Percentiles rank a stretch among this genome's conserved stretches.
Evolutionary conservation across 1,284 basidiomycete genomes (phyloP).

Genomic region (Ganoderma multipileum): DNA sequence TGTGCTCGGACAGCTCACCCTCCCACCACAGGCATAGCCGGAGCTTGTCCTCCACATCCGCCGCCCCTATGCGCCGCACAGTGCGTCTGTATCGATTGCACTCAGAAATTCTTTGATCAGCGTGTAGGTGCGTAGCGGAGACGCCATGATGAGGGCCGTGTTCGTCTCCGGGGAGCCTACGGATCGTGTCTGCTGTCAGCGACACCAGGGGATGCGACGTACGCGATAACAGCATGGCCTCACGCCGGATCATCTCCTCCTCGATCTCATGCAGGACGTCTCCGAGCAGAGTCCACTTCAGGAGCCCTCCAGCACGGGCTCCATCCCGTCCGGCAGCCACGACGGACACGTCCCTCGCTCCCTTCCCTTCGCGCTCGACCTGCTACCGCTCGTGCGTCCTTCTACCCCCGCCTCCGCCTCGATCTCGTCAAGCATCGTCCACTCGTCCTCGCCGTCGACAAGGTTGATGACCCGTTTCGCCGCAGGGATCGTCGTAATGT

Average conservation of each 20-base stretch:
- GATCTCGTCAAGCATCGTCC: constrained; percentile 88
- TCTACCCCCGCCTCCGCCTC: constrained; percentile 46
- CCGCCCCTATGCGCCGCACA: constrained; percentile 66
- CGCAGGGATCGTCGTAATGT: constrained; percentile 53
- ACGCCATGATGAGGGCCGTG: constrained; percentile 89
- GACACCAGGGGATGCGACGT: constrained; percentile 12
- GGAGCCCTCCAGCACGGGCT: constrained; percentile 93
- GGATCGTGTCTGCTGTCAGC: neutral
- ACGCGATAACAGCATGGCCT: constrained; percentile 46
- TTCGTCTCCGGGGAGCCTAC: constrained; percentile 71
- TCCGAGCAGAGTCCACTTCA: constrained; percentile 91
- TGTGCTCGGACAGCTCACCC: constrained; percentile 56
- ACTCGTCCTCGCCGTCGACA: constrained; percentile 87
- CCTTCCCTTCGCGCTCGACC: constrained; percentile 26
- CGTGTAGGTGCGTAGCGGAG: constrained; percentile 78
- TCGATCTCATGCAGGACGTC: constrained; percentile 94
- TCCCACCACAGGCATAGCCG: constrained; percentile 88
- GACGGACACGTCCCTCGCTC: constrained; percentile 32
- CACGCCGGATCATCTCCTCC: constrained; percentile 78
- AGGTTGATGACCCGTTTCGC: constrained; percentile 30
- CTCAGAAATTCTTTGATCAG: constrained; percentile 83
- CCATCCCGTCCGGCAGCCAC: constrained; percentile 84
- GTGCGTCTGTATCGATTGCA: constrained; percentile 63
- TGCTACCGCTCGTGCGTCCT: constrained; percentile 8
- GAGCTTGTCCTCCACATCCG: constrained; percentile 81